These are phyloP conservation scores for Astrephomene gubernaculifera DNA, from an alignment of 139 green algal genomes.

Conservation along the genomic window DNA sequence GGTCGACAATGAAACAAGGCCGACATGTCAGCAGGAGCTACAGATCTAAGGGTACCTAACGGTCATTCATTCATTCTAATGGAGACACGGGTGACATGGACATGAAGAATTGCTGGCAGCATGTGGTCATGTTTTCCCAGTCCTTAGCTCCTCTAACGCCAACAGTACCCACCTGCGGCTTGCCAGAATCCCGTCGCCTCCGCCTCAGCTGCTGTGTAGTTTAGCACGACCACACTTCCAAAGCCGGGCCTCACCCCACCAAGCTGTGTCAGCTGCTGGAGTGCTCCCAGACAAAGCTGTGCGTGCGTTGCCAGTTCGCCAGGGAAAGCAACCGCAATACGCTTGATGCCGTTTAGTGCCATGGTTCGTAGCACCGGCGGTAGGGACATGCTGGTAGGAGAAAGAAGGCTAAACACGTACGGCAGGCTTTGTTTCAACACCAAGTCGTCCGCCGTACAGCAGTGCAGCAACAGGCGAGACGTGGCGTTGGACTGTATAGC, in stretches of 20 bases:
- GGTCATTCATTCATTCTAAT: no score
- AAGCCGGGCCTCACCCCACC: conserved; percentile 14
- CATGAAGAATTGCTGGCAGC: no score
- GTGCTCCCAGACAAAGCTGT: conserved; percentile 15
- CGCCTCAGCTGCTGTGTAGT: conserved; percentile 19
- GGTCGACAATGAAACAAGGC: no score
- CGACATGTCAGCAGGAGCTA: no score
- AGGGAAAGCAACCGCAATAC: background rate
- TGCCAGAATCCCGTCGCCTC: conserved; percentile 2
- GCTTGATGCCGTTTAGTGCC: background rate
- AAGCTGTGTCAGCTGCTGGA: conserved; percentile 12
- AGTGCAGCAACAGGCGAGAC: conserved; percentile 21
- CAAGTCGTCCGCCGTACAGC: conserved; percentile 31
- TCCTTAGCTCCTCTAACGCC: no score
- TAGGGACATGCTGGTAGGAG: background rate
- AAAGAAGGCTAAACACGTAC: conserved; percentile 26
- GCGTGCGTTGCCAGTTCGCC: background rate
- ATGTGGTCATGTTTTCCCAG: no score
- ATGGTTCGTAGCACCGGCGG: conserved; percentile 14
- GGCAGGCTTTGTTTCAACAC: background rate
- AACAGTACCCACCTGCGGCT: no score
- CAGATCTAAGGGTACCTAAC: no score
- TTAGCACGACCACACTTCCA: background rate
- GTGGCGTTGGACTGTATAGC: conserved; percentile 11
- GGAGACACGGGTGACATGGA: no score